Base-by-base conservation (phyloP, 352 stramenopile species). In the Phytopythium helicoides region DNA sequence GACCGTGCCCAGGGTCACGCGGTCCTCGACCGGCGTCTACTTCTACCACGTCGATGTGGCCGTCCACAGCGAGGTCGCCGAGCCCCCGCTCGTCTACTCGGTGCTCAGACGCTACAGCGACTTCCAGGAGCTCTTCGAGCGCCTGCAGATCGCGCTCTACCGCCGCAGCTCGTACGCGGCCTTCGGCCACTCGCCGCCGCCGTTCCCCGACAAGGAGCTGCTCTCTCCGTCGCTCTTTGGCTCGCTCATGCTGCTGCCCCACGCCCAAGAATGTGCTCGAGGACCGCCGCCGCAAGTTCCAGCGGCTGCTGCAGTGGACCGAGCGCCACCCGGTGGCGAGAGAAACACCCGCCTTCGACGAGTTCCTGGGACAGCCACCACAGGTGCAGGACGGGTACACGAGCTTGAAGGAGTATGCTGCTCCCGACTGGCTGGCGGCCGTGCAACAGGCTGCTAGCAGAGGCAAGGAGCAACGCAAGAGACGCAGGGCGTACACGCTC, bases 331-430 rank as follows among this genome's bases (percentile, higher is more conserved):
- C 67, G 2, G 48, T 63, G n/a, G 62, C 76, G 18, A 65, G 74
- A 0, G 52, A 68, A 5, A 73, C 54, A 8, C 3, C 55, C 1
- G 71, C 72, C 14, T 86, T 71, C 51, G 36, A 68, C 1, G 52
- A 70, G 11, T 89, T 89, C 52, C 60, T 89, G n/a, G 76, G 79
- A 10, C 64, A 69, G 34, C 73, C 79, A 12, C 79, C 79, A 41
- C 79, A 89, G 50, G 64, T 56, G 34, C 69, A 68, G 45, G 60
- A 75, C 22, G 78, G 79, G 36, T 89, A 89, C 52, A 73, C 86
- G 53, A 89, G 76, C 33, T 55, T 89, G n/a, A 89, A 89, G 48
- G 66, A 79, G 52, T 89, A 89, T 62, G 76, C 71, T 35, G 80
- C 79, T 9, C 79, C 72, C 44, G 66, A 87, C 54, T 89, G 76